phyloP scores from a whole-genome alignment of 768 basidiomycete species.

The Lactarius deliciosus region DNA sequence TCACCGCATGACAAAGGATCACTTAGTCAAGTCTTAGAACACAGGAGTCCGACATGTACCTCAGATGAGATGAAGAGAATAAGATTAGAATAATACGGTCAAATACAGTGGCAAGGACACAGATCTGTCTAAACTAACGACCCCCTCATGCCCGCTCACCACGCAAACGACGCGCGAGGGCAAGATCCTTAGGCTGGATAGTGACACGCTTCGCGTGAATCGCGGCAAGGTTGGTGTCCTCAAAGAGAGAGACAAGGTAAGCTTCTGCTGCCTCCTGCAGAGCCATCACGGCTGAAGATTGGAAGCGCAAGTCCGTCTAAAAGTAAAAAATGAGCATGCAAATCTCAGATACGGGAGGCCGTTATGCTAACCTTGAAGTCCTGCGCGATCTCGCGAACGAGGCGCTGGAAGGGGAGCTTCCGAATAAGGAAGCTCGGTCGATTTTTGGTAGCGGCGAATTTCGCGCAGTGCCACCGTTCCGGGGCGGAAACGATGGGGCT shows the following conservation, averaged over 20 bases:
- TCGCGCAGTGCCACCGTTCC: slow-evolving; percentile 42
- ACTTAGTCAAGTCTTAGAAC: background rate
- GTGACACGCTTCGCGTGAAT: slow-evolving; percentile 54
- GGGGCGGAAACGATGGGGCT: slow-evolving; percentile 45
- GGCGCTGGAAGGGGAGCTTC: slow-evolving; percentile 64
- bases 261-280: slow-evolving; percentile 60
- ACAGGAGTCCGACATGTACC: background rate
- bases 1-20: background rate
- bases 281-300: slow-evolving; percentile 63
- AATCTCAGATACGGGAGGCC: background rate
- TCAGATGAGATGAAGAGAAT: background rate
- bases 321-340: background rate
- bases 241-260: slow-evolving; percentile 43
- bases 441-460: slow-evolving; percentile 43
- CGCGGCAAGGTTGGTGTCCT: slow-evolving; percentile 52
- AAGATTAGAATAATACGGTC: slow-evolving; percentile 32
- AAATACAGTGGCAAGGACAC: slow-evolving; percentile 24
- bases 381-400: slow-evolving; percentile 64
- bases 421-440: slow-evolving; percentile 43
- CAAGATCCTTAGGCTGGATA: slow-evolving; percentile 57
- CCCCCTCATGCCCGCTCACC: slow-evolving; percentile 43
- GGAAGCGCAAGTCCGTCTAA: slow-evolving; percentile 60
- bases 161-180: slow-evolving; percentile 49
- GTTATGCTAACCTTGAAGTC: slow-evolving; percentile 52
- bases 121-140: slow-evolving; percentile 4